Conservation (phyloP, 139 green algal species). For the Pseudopediastrum boryanum region DNA sequence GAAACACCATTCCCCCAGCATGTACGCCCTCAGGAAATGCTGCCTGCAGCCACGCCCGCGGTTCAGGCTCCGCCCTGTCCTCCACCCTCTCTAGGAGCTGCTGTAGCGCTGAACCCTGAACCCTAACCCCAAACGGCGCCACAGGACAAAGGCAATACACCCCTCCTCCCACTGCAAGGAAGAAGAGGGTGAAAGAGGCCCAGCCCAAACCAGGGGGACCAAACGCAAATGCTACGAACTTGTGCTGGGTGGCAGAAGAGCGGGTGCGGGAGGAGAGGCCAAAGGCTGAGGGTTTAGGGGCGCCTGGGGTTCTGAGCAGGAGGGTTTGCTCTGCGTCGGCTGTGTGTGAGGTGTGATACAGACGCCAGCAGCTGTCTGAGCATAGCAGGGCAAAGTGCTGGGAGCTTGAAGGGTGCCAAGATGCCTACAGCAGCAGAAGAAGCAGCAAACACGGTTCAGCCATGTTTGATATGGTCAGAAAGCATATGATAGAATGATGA, state of each 20-base stretch:
- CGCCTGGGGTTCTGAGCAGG: background rate
- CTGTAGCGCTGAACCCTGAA: background rate
- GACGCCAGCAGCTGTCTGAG: conserved; percentile 33
- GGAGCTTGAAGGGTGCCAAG: conserved; percentile 34
- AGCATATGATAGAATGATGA: background rate
- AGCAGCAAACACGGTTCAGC: background rate
- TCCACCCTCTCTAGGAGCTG: conserved; percentile 9
- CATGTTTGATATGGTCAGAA: background rate
- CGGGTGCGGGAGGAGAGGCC: background rate
- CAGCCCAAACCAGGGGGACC: conserved; percentile 13
- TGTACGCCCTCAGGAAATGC: conserved; percentile 4
- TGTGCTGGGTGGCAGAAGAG: background rate
- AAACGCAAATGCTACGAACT: conserved; percentile 25
- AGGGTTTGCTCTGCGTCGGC: conserved; percentile 39
- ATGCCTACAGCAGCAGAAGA: conserved; percentile 5
- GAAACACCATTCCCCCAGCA: background rate
- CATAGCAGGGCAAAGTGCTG: conserved; percentile 35
- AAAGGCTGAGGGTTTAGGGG: background rate
- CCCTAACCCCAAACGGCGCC: conserved; percentile 31
- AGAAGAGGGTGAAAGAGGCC: conserved; percentile 21
- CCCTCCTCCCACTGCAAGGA: conserved; percentile 22
- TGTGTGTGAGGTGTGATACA: conserved; percentile 16
- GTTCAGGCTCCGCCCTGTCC: background rate
- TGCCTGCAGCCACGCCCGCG: conserved; percentile 15
- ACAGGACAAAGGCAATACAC: conserved; percentile 40